Conservation (phyloP, 305 asterid genomes). For the Withania somnifera region DNA sequence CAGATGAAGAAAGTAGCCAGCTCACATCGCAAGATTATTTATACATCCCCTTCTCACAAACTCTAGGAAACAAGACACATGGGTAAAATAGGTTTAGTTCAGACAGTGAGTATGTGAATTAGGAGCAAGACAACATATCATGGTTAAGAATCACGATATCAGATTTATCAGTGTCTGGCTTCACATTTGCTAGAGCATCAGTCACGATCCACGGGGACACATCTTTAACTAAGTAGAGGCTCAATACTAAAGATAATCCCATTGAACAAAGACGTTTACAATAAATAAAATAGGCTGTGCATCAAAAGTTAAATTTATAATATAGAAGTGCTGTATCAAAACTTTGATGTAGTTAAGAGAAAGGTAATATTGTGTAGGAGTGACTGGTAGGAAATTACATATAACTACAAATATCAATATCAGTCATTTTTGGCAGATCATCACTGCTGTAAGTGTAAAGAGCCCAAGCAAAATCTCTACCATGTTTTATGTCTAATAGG, state of each 20-base stretch:
- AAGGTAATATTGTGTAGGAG: neutral
- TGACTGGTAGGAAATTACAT: neutral
- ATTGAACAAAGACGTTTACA: neutral
- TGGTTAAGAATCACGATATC: neutral
- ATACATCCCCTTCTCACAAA: too few species aligned
- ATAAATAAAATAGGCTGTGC: neutral
- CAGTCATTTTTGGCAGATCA: neutral
- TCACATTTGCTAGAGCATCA: neutral
- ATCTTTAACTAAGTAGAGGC: neutral
- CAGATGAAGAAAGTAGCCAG: conserved; percentile 2
- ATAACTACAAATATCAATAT: neutral
- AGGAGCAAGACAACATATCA: neutral
- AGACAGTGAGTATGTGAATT: neutral
- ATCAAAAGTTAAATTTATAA: neutral
- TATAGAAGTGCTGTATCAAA: neutral
- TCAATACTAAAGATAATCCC: neutral
- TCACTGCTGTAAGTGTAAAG: neutral
- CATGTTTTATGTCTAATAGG: neutral
- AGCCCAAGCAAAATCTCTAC: neutral
- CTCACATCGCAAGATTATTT: neutral
- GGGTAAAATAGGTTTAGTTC: neutral
- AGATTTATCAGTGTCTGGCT: neutral
- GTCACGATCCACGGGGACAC: neutral
- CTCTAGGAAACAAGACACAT: neutral
- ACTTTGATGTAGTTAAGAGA: neutral